phyloP scores from a whole-genome alignment of 768 basidiomycete species.

The Suillus clintonianus region DNA sequence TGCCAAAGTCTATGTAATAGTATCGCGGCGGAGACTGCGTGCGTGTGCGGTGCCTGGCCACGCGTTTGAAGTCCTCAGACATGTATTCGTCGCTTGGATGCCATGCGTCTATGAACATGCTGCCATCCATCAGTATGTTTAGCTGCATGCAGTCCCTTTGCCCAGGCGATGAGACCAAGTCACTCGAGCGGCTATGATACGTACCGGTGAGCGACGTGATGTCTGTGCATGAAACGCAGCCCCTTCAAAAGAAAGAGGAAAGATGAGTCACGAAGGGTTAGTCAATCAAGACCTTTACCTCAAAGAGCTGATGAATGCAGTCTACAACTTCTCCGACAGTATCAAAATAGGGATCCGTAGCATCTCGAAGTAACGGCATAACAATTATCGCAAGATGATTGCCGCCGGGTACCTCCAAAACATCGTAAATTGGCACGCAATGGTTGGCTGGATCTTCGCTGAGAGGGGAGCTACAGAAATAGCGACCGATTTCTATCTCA shows the following conservation, averaged over 20 bases:
- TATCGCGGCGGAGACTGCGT: slow-evolving; percentile 33
- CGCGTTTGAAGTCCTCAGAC: slow-evolving; percentile 5
- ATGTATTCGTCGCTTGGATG: slow-evolving; percentile 19
- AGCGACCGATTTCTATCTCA: slow-evolving; percentile 18
- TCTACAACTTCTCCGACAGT: slow-evolving; percentile 24
- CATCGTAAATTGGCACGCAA: slow-evolving; percentile 23
- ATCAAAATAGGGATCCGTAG: slow-evolving; percentile 17
- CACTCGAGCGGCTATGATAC: slow-evolving; percentile 4
- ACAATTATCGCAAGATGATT: slow-evolving; percentile 16
- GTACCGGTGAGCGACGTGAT: slow-evolving; percentile 40
- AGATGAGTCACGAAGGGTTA: too few species aligned
- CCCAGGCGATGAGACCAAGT: slow-evolving; percentile 14
- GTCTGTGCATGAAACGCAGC: slow-evolving; percentile 38
- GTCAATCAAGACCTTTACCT: slow-evolving; percentile 10
- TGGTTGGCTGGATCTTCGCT: slow-evolving; percentile 16
- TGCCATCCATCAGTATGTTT: slow-evolving; percentile 37
- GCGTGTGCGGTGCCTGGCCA: slow-evolving; percentile 30
- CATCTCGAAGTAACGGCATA: slow-evolving; percentile 23
- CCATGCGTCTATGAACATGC: slow-evolving; percentile 26
- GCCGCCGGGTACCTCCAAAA: slow-evolving; percentile 4
- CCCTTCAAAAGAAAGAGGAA: slow-evolving; percentile 21
- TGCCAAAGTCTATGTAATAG: slow-evolving; percentile 38
- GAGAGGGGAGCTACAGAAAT: slow-evolving; percentile 9
- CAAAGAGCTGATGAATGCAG: slow-evolving; percentile 24
- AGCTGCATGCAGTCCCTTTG: slow-evolving; percentile 29